Conservation (phyloP, 805 yeast genomes). For the Maudiozyma barnettii region DNA sequence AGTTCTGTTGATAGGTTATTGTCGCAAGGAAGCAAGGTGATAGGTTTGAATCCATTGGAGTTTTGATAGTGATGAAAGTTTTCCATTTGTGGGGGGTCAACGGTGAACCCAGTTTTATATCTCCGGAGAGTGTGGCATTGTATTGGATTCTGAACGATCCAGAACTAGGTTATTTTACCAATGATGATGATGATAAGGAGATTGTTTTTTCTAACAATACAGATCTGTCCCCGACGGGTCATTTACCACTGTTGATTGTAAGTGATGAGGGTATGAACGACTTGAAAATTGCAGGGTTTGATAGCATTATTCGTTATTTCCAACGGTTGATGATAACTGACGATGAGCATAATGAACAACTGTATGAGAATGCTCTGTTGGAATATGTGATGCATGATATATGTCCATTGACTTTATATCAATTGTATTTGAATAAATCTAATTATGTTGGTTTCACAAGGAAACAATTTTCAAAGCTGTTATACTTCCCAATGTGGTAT, state of each 20-base stretch:
- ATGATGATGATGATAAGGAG: constrained; percentile 8
- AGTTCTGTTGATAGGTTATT: no score
- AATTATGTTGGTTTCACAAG: constrained; percentile 57
- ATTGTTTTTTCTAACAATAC: constrained; percentile 52
- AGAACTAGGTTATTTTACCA: constrained; percentile 3
- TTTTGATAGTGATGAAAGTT: not conserved
- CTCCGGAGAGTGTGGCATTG: constrained; percentile 26
- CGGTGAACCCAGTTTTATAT: constrained; percentile 18
- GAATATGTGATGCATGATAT: constrained; percentile 36
- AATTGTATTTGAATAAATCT: constrained; percentile 42
- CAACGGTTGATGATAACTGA: not conserved
- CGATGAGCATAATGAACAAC: constrained; percentile 19
- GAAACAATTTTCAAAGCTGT: constrained; percentile 39
- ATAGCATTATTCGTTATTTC: constrained; percentile 32
- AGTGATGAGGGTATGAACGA: constrained; percentile 5
- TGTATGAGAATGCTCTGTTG: constrained; percentile 38
- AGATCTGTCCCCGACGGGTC: constrained; percentile 39
- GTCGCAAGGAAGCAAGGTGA: no score
- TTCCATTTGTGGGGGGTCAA: constrained; percentile 24
- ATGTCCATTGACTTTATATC: constrained; percentile 44
- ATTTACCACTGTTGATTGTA: constrained; percentile 40
- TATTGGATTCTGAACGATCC: constrained; percentile 17
- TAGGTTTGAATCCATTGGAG: not conserved
- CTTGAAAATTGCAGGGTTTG: constrained; percentile 33
- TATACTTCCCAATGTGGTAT: constrained; percentile 71